Conservation (phyloP, 2,329 filamentous ascomycete genomes). For the Arthrocladium fulminans region DNA sequence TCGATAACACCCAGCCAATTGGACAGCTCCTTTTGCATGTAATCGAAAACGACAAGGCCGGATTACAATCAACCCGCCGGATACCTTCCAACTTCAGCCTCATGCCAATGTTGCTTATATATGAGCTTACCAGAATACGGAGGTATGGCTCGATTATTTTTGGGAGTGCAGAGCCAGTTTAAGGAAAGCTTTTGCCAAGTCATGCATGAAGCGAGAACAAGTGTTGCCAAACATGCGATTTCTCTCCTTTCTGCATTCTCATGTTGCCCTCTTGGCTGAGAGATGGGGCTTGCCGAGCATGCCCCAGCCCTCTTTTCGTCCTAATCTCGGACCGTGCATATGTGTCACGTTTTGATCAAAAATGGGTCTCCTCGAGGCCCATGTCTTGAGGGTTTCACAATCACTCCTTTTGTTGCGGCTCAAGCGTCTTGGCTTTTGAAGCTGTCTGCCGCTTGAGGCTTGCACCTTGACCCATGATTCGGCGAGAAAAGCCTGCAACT, state of each 20-base stretch:
- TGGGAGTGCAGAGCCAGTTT: neutral
- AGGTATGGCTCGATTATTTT: neutral
- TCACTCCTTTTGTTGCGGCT: neutral
- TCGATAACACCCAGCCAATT: neutral
- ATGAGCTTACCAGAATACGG: neutral
- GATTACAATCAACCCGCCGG: too few relatives aligned
- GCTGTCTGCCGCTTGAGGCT: neutral
- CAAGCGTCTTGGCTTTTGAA: neutral
- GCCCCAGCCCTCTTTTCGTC: neutral
- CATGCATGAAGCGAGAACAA: constrained; percentile 5
- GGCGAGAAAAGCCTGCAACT: too few relatives aligned
- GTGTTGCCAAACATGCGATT: neutral
- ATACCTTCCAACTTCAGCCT: too few relatives aligned
- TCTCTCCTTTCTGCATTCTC: neutral
- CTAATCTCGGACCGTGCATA: neutral
- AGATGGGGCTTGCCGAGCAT: neutral
- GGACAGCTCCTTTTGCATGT: neutral
- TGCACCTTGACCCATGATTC: too few relatives aligned
- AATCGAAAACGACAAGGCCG: too few relatives aligned
- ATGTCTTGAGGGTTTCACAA: too few relatives aligned
- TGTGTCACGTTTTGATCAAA: neutral
- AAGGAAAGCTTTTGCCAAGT: constrained; percentile 5
- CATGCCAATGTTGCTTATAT: too few relatives aligned
- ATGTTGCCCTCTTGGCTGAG: neutral
- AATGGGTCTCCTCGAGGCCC: neutral